Conservation (phyloP, 176 grass and related monocot species). For the Cymbopogon citratus region DNA sequence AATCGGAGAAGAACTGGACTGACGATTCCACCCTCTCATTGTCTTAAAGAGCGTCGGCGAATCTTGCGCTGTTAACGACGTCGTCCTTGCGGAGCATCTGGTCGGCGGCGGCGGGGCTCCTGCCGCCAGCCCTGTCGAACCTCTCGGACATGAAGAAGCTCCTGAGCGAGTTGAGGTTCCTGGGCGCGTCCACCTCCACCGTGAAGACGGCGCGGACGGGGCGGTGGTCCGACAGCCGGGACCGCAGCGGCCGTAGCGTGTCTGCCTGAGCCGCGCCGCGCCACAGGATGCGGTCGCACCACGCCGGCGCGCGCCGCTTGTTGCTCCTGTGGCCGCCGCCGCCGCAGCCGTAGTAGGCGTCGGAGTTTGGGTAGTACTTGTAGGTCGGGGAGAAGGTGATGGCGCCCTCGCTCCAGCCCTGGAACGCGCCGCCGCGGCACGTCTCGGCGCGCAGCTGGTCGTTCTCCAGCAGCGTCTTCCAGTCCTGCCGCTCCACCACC, state of each 20-base stretch:
- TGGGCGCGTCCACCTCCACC: conserved; percentile 38
- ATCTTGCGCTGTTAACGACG: conserved; percentile 24
- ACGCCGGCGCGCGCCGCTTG: conserved; percentile 73
- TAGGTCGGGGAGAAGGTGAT: conserved; percentile 70
- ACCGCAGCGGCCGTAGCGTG: conserved; percentile 50
- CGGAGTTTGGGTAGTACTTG: conserved; percentile 73
- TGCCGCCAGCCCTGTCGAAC: conserved; percentile 18
- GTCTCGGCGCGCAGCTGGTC: conserved; percentile 54
- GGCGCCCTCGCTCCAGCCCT: conserved; percentile 56
- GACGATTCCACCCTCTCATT: neutral
- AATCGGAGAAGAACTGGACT: neutral
- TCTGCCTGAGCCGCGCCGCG: conserved; percentile 45
- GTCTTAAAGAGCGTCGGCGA: neutral
- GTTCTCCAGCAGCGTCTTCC: conserved; percentile 63
- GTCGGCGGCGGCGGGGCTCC: neutral
- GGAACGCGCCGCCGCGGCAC: conserved; percentile 40
- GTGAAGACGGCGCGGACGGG: conserved; percentile 57
- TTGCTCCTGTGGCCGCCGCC: conserved; percentile 18
- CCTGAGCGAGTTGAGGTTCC: conserved; percentile 48
- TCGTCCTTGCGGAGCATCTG: conserved; percentile 12
- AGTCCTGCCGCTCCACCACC: conserved; percentile 62
- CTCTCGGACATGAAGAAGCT: conserved; percentile 66
- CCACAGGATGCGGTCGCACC: conserved; percentile 81
- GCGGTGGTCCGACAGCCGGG: conserved; percentile 66
- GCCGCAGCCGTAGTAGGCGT: conserved; percentile 58